phyloP scores from a whole-genome alignment of 2,329 filamentous ascomycete genomes.

The Neocucurbitaria cava region DNA sequence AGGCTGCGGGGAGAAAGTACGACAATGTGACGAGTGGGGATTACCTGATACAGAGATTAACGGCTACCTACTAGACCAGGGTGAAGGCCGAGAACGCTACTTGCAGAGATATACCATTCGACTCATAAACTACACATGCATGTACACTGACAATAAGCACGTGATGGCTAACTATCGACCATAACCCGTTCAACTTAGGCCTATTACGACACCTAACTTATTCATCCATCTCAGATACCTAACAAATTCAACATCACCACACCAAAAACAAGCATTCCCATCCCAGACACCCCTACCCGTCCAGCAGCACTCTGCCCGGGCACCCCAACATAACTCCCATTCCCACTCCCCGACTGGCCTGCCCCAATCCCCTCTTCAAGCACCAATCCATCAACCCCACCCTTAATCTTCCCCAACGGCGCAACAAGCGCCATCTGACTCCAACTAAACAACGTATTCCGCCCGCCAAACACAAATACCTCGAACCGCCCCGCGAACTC shows the following conservation, averaged over 20 bases:
- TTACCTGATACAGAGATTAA: constrained; percentile 79
- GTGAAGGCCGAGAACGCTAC: neutral
- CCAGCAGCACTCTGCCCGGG: neutral
- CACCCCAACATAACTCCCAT: neutral
- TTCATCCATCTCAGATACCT: too few species aligned
- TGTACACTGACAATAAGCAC: neutral
- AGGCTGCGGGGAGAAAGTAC: constrained; percentile 77
- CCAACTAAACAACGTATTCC: constrained; percentile 61
- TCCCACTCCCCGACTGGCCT: neutral
- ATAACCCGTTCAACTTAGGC: neutral
- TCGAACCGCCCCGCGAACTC: constrained; percentile 60
- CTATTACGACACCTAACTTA: too few species aligned
- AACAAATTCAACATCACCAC: neutral
- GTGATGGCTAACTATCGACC: neutral
- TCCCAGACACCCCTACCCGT: neutral
- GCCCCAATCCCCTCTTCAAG: constrained; percentile 8
- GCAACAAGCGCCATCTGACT: constrained; percentile 65
- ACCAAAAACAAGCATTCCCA: neutral
- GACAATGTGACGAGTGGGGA: constrained; percentile 77
- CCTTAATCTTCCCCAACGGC: constrained; percentile 50
- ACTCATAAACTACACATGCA: too few species aligned
- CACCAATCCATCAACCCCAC: constrained; percentile 31
- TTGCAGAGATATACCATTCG: neutral
- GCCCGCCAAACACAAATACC: constrained; percentile 62
- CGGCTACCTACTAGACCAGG: constrained; percentile 65